A percentile compares a stretch with the other conserved stretches of the same genome.
These are phyloP conservation scores for Cordia subcordata DNA, from an alignment of 257 asterid species.

Conservation along the genomic window DNA sequence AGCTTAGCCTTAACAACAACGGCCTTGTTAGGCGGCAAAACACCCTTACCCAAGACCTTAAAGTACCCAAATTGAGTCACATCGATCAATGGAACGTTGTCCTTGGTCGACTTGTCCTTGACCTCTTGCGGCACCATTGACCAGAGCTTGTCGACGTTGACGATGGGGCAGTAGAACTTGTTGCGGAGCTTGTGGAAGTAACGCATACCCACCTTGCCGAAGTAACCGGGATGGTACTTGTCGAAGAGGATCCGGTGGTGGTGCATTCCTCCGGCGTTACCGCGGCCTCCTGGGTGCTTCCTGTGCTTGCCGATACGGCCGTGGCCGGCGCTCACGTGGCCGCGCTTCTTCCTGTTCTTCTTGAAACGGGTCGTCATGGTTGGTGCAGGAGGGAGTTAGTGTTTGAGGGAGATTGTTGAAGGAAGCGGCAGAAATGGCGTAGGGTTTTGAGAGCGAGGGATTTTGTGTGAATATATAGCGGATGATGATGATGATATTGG, in stretches of 20 bases:
- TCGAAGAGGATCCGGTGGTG: constrained; percentile 82
- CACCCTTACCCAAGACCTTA: constrained; percentile 62
- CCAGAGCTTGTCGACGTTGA: constrained; percentile 62
- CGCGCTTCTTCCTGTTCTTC: constrained; percentile 83
- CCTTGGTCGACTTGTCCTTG: constrained; percentile 50
- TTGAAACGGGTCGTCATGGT: constrained; percentile 24
- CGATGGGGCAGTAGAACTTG: constrained; percentile 61
- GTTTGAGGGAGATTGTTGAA: background rate
- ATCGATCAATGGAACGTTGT: constrained; percentile 40
- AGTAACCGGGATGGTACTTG: constrained; percentile 71
- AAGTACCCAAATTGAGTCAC: constrained; percentile 63
- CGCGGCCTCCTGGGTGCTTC: constrained; percentile 82
- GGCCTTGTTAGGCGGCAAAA: constrained; percentile 36
- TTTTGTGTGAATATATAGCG: too few relatives aligned
- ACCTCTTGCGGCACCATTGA: constrained; percentile 53
- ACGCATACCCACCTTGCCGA: constrained; percentile 73
- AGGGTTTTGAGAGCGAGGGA: too few relatives aligned
- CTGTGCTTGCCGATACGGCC: constrained; percentile 76
- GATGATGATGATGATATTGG: background rate
- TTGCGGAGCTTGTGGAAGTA: constrained; percentile 60
- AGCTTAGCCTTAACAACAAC: constrained; percentile 58
- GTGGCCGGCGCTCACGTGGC: constrained; percentile 80
- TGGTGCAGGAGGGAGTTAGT: background rate
- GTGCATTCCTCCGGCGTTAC: constrained; percentile 80
- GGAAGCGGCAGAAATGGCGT: too few relatives aligned